Evolutionary conservation across 1,139 yeast genomes (phyloP), one percentile per base, ranked within the genome.

Genomic region (Taphrina populina): DNA sequence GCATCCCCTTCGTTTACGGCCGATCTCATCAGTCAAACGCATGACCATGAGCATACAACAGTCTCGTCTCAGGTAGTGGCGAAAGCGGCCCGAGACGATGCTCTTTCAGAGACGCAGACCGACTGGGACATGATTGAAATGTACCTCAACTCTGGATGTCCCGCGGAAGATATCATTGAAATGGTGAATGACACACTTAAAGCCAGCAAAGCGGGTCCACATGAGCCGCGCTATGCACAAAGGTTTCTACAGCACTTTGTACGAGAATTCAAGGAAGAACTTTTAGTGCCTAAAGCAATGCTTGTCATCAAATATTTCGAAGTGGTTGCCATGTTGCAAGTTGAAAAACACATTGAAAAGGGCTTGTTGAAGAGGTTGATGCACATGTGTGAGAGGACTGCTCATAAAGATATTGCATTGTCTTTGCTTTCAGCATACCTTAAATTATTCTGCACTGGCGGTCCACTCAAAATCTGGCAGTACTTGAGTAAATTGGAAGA

Each of bases 101-200:
- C 10, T 27, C 7, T 27, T n/a, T n/a, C n/a, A 27, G 10, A 8
- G 36, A 33, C 20, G 33, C n/a, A 24, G 11, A 23, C 24, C 8
- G 34, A 26, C 21, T 40, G 45, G 45, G 45, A 40, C 15, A 26
- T 40, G 34, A 17, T 40, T 13, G 45, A 13, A 24, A 40, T 40
- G 45, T 40, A 26, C 13, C 8, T 40, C 23, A 10, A 24, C 23
- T 24, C 45, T 15, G 45, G 34, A 2, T 13, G 23, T 13, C 34
- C 32, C 5, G 34, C 45, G 7, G 23, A 11, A 5, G 45, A 40
- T 20, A 15, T 40, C 6, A 7, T 40, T 5, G 34, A 40, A 13
- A 27, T 40, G 32, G 33, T 40, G 26, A 27, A 40, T 2, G 45
- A 40, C 7, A 40, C 45, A 20, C 19, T 40, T 11, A 19, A 4